Conservation (phyloP, 805 yeast genomes). For the Yamadazyma kitorensis region DNA sequence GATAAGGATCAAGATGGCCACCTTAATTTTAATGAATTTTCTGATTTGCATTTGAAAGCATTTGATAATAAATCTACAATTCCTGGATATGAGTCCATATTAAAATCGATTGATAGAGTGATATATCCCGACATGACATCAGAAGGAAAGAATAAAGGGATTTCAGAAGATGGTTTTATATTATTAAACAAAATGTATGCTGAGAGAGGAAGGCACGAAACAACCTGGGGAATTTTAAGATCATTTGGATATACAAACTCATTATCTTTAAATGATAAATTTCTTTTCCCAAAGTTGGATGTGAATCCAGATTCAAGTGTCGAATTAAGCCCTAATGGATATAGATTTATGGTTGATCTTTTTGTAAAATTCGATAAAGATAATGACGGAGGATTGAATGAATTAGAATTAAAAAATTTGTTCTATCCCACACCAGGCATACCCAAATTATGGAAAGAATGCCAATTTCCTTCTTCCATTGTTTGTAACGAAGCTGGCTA, state of each 20-base stretch:
- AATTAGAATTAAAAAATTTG: constrained; percentile 61
- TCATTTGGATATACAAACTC: constrained; percentile 92
- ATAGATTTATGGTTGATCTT: constrained; percentile 85
- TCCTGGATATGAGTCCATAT: constrained; percentile 37
- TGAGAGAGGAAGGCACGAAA: constrained; percentile 91
- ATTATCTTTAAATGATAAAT: constrained; percentile 73
- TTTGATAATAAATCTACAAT: constrained; percentile 50
- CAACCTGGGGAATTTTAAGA: constrained; percentile 92
- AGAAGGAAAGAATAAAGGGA: constrained; percentile 43
- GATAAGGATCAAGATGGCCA: constrained; percentile 91
- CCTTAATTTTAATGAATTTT: constrained; percentile 68
- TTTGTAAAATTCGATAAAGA: constrained; percentile 88
- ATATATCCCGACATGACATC: constrained; percentile 24
- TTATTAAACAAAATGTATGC: constrained; percentile 78
- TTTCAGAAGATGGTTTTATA: constrained; percentile 74
- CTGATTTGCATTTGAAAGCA: constrained; percentile 68
- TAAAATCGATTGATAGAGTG: constrained; percentile 28
- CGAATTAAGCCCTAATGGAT: constrained; percentile 90
- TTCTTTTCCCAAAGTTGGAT: constrained; percentile 75
- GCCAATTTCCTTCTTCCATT: constrained; percentile 82
- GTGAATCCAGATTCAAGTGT: constrained; percentile 76
- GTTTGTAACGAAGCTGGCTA: constrained; percentile 88
- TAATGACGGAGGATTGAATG: constrained; percentile 92
- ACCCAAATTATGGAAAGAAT: constrained; percentile 82
- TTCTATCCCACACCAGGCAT: constrained; percentile 92